Percentiles rank a stretch among this genome's conserved stretches.
phyloP scores from a whole-genome alignment of 129 eudicot genomes.

The Erigeron canadensis region DNA sequence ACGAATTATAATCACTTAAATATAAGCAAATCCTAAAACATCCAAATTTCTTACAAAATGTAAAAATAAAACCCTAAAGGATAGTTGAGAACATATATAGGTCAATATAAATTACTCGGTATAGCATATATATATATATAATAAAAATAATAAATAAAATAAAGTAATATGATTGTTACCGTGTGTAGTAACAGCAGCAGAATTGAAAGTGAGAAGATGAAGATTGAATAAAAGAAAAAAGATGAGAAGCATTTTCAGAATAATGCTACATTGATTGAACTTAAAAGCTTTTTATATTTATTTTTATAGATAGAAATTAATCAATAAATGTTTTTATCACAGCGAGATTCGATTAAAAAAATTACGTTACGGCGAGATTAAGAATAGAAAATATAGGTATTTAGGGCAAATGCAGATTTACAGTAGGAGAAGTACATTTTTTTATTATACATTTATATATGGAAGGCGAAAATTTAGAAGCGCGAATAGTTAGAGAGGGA shows the following conservation, averaged over 20 bases:
- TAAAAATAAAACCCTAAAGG: conserved; percentile 14
- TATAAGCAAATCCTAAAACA: neutral
- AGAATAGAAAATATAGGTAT: too few species aligned
- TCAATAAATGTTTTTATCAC: too few species aligned
- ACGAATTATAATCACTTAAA: neutral
- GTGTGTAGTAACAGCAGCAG: conserved; percentile 32
- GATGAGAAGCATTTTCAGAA: conserved; percentile 42
- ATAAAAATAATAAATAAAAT: neutral
- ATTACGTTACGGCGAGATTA: too few species aligned
- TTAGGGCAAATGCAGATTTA: too few species aligned
- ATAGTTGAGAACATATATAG: too few species aligned
- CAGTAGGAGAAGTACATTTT: too few species aligned
- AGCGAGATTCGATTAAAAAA: too few species aligned
- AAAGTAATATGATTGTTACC: conserved; percentile 30
- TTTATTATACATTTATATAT: too few species aligned
- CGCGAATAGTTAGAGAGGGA: too few species aligned
- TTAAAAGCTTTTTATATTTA: conserved; percentile 40
- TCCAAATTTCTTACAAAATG: neutral
- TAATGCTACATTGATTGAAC: conserved; percentile 13
- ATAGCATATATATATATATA: neutral
- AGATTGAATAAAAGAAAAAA: conserved; percentile 41
- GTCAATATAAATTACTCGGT: neutral
- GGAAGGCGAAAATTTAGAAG: too few species aligned
- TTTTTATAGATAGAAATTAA: too few species aligned
- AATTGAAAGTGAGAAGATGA: conserved; percentile 40